Percentiles rank a stretch among this genome's conserved stretches.
These are phyloP conservation scores for Cordyceps cicadae DNA, from an alignment of 2,329 filamentous ascomycete genomes.

Conservation along the genomic window DNA sequence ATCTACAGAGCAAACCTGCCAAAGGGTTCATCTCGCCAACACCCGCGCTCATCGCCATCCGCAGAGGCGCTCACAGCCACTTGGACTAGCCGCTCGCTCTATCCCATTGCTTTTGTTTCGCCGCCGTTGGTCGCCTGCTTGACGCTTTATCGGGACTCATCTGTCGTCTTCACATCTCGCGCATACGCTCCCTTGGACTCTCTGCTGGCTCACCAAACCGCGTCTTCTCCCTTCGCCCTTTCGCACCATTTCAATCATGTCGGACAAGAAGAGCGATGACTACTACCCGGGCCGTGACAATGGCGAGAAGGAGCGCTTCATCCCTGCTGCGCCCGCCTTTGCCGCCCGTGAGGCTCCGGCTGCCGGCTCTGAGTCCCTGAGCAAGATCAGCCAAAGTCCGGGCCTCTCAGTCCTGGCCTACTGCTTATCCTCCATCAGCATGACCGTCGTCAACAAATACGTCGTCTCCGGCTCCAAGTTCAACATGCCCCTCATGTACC, in stretches of 20 bases:
- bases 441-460: constrained; percentile 98
- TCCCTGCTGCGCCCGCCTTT: constrained; percentile 6
- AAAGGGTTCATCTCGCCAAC: not conserved
- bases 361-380: constrained; percentile 8
- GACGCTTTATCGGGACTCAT: not conserved
- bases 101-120: not conserved
- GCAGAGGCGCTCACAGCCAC: not conserved
- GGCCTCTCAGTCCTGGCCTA: constrained; percentile 68
- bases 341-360: constrained; percentile 4
- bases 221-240: not conserved
- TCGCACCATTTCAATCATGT: constrained; percentile 4
- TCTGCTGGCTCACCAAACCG: not conserved
- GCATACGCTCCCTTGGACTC: not conserved
- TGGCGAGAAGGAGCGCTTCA: constrained; percentile 13
- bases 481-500: constrained; percentile 86
- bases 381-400: constrained; percentile 10
- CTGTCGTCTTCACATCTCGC: not conserved
- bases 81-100: not conserved
- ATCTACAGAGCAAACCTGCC: not conserved
- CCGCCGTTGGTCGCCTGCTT: not conserved
- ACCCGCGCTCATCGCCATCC: not conserved
- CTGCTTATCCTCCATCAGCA: constrained; percentile 82
- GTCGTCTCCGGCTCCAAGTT: constrained; percentile 77
- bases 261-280: constrained; percentile 13
- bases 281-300: constrained; percentile 7